Base-by-base conservation (phyloP, 73 alveolate species). In the Stentor coeruleus region DNA sequence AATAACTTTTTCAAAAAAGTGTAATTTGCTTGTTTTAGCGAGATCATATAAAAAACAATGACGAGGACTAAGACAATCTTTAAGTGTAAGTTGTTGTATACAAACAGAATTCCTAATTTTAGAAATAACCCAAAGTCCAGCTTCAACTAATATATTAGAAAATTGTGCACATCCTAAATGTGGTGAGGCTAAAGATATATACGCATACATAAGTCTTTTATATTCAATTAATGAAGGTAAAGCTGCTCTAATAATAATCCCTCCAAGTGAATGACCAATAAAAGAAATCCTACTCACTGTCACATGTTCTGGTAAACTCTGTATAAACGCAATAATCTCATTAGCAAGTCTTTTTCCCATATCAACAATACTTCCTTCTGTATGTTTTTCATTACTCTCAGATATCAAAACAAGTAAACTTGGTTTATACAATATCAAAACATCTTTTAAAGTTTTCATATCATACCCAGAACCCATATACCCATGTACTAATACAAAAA, bases 401-500 rank as follows among this genome's bases (percentile, higher is more conserved):
- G 20, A 95, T 81, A 49, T 94, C 88, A 39, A 96, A 86, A 86
- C 94, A 94, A 40, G 90, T 92, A 60, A 95, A 95, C 76, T 97
- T 96, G 99, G 99, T 66, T 95, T 93, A 74, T 89, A 77, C 84
- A 94, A 77, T 14, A 94, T 88, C 26, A 96, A 90, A 85, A 90
- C 90, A 86, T 96, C 94, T 88, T 93, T 96, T 49, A 97, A 76
- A 3, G 94, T 85, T 59, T 98, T 89, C 98, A 97, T 91, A 83
- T 97, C 99, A 55, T 86, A 85, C 3, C 95, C 87, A 81, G 94
- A 94, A 75, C 99, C 99, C 86, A 95, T 90, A 79, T 92, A 97
- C 59, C 99, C 99, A 93, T 97, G 99, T 15, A 92, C 98, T 58
- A 97, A 83, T n/a, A 97, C 97, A 49, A 96, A 86, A 72, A 97